Conservation (phyloP, 179 eudicot genomes). For the Silene noctiflora region DNA sequence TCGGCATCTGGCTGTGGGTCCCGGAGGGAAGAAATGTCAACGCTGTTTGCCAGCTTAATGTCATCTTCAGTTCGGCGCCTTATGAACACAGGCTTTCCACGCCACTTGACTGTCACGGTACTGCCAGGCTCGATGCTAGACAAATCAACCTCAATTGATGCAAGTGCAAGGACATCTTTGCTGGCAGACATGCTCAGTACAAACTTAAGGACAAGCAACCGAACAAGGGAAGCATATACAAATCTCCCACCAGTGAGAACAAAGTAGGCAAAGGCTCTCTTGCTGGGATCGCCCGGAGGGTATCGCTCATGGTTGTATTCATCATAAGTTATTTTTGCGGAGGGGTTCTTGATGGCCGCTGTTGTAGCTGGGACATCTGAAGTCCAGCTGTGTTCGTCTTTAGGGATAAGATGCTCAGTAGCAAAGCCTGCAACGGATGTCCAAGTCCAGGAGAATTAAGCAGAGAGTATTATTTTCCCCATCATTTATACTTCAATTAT, state of each 20-base stretch:
- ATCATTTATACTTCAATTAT: not conserved
- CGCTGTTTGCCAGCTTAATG: conserved; percentile 57
- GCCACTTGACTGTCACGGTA: conserved; percentile 74
- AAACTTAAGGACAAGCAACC: conserved; percentile 63
- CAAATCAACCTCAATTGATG: conserved; percentile 69
- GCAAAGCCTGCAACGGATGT: conserved; percentile 35
- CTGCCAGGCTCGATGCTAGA: conserved; percentile 64
- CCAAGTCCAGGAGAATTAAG: conserved; percentile 1
- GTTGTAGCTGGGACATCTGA: conserved; percentile 53
- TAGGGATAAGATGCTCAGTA: conserved; percentile 34
- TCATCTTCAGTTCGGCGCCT: conserved; percentile 66
- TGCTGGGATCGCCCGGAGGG: conserved; percentile 73
- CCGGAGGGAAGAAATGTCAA: conserved; percentile 50
- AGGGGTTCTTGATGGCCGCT: conserved; percentile 52
- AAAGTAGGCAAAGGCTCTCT: conserved; percentile 71
- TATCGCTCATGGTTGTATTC: conserved; percentile 44
- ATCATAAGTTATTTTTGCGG: conserved; percentile 41
- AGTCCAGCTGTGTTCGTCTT: conserved; percentile 29
- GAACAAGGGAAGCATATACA: conserved; percentile 58
- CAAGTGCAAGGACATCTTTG: conserved; percentile 72
- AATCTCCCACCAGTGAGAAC: conserved; percentile 75
- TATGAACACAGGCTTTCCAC: conserved; percentile 79
- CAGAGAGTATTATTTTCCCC: not conserved
- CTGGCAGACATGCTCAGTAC: conserved; percentile 71
- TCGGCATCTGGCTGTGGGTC: conserved; percentile 68